Evolutionary conservation across 257 asterid genomes (phyloP), one percentile per base, ranked within the genome.

Genomic region (Solanum dulcamara): DNA sequence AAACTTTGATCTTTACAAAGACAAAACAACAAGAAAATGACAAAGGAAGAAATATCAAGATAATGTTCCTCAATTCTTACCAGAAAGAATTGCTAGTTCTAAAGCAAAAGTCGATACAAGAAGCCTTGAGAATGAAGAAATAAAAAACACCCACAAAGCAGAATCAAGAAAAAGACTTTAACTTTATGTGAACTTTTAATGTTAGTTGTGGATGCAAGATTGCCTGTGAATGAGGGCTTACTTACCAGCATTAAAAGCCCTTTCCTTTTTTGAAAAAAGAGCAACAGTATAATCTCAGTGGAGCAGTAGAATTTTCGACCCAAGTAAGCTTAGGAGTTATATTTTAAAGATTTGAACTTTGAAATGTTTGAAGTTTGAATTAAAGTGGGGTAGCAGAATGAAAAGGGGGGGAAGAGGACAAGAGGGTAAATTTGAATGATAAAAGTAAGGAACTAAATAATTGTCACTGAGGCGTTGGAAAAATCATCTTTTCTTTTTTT

Each of bases 331-430:
- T 68, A 68, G 79, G n/a, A 18, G 13, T 42, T 37, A 33, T 10
- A 57, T 26, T 68, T 6, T 84, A 84, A 84, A 50, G 53, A 50
- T 68, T 84, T 84, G 82, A 70, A 84, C 71, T 84, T 68, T 70
- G 87, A 64, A 35, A 60, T 26, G 62, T 50, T 85, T 79, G 84
- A 89, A 90, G 32, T 92, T 92, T 91, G 93, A 93, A 92, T 80
- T 87, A 81, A 89, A 87, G 90, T 48, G 44, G 11, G 22, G 67
- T 66, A 42, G 81, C 80, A 84, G 37, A 9, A 44, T 12, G 40
- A 35, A 26, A 38, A 28, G 14, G 74, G 20, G 26, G 44, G 68
- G 81, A 87, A 84, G 84, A 86, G 93, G 91, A 86, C 89, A 89
- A 81, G 85, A 81, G 40, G 15, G 90, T 89, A 81, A 89, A 85